Base-by-base conservation (phyloP, 345 rosid genomes). In the Barbarea vulgaris region DNA sequence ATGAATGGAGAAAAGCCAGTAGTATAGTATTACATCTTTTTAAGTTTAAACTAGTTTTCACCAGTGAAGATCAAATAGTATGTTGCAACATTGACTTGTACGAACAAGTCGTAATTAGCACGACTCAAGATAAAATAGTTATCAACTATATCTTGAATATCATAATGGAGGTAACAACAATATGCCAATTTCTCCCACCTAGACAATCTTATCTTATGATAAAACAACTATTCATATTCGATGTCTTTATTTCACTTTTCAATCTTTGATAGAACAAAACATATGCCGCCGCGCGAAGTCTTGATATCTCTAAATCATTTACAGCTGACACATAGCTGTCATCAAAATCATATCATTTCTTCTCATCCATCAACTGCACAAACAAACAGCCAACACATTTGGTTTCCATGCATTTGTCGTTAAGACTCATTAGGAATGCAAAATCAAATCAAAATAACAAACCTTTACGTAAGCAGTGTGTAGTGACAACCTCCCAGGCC, bases 381-480 rank as follows among this genome's bases (percentile, higher is more conserved):
- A n/a, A 51, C 30, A 62, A 63, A 13, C 17, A 68, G 15, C 22
- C 22, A 10, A 44, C 46, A 42, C 3, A 19, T 24, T 55, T 57
- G 48, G 31, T 24, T n/a, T n/a, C n/a, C n/a, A n/a, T n/a, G n/a
- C n/a, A n/a, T n/a, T n/a, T n/a, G n/a, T n/a, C n/a, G n/a, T n/a
- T n/a, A n/a, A n/a, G 11, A 67, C 24, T 7, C 24, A 25, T 33
- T 39, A 50, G 69, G 21, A 14, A 60, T 5, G 9, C 14, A 59
- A 52, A 15, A 59, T n/a, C n/a, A 52, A 59, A 21, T 33, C 3
- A 51, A 25, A 21, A 53, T 2, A 28, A 37, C 70, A 79, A 76
- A 91, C 98, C 98, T 94, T 94, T 6, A 93, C 91, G 73, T 83
- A 87, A 27, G 98, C 98, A 72, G 97, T 91, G n/a, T n/a, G 75